Conservation (phyloP, 2,329 filamentous ascomycete species). For the Nectriaceae sp. region DNA sequence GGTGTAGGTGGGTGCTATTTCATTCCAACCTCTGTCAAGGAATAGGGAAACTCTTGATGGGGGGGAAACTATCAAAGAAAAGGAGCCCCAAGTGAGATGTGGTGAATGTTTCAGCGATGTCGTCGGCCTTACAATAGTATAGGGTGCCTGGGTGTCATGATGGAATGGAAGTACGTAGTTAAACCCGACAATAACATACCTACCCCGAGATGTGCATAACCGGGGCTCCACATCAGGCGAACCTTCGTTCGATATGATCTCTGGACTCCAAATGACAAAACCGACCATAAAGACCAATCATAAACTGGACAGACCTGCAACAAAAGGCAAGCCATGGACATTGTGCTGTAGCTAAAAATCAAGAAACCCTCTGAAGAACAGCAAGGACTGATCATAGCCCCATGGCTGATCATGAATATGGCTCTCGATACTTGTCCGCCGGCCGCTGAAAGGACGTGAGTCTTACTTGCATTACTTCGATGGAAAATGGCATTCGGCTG, state of each 20-base stretch:
- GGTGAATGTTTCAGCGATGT: not conserved
- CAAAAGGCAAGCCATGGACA: too few species aligned
- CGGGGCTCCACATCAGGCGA: not conserved
- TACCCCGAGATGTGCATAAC: conserved; percentile 26
- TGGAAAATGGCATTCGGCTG: not conserved
- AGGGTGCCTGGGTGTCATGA: conserved; percentile 11
- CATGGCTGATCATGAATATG: conserved; percentile 31
- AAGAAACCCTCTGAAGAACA: too few species aligned
- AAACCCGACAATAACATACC: conserved; percentile 20
- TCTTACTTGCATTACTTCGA: conserved; percentile 8
- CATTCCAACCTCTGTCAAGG: conserved; percentile 8
- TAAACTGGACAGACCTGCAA: too few species aligned
- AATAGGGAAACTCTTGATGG: not conserved
- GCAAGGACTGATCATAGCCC: not conserved
- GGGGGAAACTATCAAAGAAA: not conserved
- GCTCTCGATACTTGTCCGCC: conserved; percentile 43
- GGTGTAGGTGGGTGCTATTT: conserved; percentile 5
- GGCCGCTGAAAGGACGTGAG: conserved; percentile 49
- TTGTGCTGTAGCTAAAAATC: too few species aligned
- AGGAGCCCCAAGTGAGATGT: conserved; percentile 2
- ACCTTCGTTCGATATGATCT: too few species aligned
- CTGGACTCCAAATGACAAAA: too few species aligned
- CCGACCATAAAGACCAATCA: too few species aligned
- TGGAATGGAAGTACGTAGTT: conserved; percentile 16
- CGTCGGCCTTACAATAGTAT: too few species aligned